phyloP scores from a whole-genome alignment of 805 yeast species.

The Candida awuae region DNA sequence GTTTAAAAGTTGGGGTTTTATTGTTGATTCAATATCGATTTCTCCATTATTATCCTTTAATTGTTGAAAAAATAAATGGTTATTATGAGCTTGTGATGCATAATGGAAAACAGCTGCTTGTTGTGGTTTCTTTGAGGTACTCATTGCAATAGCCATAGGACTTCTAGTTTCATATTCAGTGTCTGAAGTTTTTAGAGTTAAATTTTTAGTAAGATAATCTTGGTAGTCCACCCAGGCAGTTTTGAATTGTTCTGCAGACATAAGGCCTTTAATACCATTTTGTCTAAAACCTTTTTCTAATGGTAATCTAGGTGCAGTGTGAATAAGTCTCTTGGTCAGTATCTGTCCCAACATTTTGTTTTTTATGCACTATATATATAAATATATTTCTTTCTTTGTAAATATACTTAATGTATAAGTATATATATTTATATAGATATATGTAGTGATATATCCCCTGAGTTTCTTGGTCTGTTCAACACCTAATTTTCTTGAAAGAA shows the following conservation, averaged over 20 bases:
- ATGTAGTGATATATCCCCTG: no score
- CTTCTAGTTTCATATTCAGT: constrained; percentile 69
- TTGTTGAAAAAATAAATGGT: constrained; percentile 79
- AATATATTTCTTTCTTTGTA: no score
- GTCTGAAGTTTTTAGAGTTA: constrained; percentile 62
- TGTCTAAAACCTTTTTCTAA: constrained; percentile 31
- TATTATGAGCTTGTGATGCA: constrained; percentile 88
- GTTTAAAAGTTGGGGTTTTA: constrained; percentile 21
- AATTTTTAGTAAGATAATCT: constrained; percentile 47
- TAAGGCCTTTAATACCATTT: constrained; percentile 58
- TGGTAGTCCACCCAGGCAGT: constrained; percentile 82
- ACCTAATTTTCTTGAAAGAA: no score
- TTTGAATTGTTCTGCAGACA: constrained; percentile 56
- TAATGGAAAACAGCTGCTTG: constrained; percentile 69
- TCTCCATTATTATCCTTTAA: constrained; percentile 25
- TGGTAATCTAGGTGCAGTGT: constrained; percentile 54
- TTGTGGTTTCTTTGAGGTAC: constrained; percentile 59
- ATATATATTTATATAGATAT: no score
- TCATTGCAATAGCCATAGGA: constrained; percentile 62
- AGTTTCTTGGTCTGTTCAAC: no score
- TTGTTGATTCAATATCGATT: constrained; percentile 13
- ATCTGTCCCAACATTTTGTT: constrained; percentile 11
- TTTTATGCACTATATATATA: no score
- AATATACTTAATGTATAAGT: no score
- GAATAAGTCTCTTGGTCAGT: constrained; percentile 35